These are phyloP conservation scores for Schwanniomyces yamadae DNA, from an alignment of 805 yeast genomes.

Conservation along the genomic window DNA sequence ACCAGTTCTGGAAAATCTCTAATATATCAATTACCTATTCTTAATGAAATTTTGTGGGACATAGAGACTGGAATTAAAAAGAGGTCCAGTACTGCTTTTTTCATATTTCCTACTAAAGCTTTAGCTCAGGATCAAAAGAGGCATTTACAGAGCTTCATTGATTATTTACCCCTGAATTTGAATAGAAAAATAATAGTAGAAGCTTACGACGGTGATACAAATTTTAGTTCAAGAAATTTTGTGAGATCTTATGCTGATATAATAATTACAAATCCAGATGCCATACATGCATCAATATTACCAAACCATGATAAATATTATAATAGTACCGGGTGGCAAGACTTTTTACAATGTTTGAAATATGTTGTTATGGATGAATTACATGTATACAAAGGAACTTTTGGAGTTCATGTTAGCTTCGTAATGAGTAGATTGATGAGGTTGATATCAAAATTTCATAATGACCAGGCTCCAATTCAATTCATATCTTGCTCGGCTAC, in stretches of 20 bases:
- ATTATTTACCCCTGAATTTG: conserved; percentile 43
- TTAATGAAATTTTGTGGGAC: conserved; percentile 45
- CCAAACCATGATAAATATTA: conserved; percentile 59
- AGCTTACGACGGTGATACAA: conserved; percentile 95
- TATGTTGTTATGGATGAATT: conserved; percentile 82
- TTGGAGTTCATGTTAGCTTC: conserved; percentile 89
- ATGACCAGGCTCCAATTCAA: conserved; percentile 48
- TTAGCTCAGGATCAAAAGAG: conserved; percentile 95
- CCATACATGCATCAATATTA: conserved; percentile 78
- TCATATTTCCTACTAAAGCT: conserved; percentile 95
- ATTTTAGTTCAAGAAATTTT: conserved; percentile 46
- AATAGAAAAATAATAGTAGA: conserved; percentile 53
- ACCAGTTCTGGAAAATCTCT: conserved; percentile 96
- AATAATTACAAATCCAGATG: conserved; percentile 93
- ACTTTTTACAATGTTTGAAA: conserved; percentile 60
- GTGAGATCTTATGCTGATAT: conserved; percentile 69
- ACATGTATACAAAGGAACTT: conserved; percentile 85
- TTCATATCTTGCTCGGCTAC: conserved; percentile 96
- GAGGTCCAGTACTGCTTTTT: conserved; percentile 64
- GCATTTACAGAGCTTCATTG: conserved; percentile 61
- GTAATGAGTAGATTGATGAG: conserved; percentile 80
- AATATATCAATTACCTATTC: conserved; percentile 85
- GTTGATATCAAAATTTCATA: conserved; percentile 44
- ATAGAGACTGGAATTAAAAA: conserved; percentile 24
- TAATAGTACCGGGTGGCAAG: conserved; percentile 52